These are phyloP conservation scores for Penicillium daleae DNA, from an alignment of 495 filamentous ascomycete species.

Conservation along the genomic window DNA sequence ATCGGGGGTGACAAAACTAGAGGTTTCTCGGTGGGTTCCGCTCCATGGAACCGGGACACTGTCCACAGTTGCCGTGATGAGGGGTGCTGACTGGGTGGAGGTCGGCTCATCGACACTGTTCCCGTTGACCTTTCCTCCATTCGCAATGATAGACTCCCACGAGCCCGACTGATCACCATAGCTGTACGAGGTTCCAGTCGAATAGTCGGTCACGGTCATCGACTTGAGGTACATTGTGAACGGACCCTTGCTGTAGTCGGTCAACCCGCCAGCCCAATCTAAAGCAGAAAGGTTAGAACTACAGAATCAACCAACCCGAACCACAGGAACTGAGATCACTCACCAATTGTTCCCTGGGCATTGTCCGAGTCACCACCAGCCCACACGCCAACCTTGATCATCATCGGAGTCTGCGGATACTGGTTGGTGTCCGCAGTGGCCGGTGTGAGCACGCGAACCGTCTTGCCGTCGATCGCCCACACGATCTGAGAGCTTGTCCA, in stretches of 20 bases:
- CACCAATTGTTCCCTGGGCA: conserved; percentile 66
- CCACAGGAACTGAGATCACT: conserved; percentile 31
- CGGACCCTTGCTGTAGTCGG: conserved; percentile 77
- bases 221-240: conserved; percentile 84
- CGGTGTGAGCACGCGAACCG: conserved; percentile 69
- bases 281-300: neutral
- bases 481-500: conserved; percentile 76
- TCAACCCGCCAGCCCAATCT: conserved; percentile 85
- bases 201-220: conserved; percentile 83
- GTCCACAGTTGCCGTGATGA: conserved; percentile 57
- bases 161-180: conserved; percentile 77
- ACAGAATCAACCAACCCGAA: neutral
- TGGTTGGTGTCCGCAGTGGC: conserved; percentile 64
- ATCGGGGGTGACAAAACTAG: conserved; percentile 53
- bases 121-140: conserved; percentile 69
- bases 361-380: conserved; percentile 77
- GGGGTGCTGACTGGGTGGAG: conserved; percentile 50
- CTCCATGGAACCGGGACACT: conserved; percentile 63
- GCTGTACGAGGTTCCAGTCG: conserved; percentile 78
- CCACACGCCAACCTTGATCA: conserved; percentile 82
- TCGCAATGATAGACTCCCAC: conserved; percentile 78
- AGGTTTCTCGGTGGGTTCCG: conserved; percentile 63
- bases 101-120: conserved; percentile 44
- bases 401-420: conserved; percentile 88
- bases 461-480: conserved; percentile 72